phyloP scores from a whole-genome alignment of 108 stramenopile species.

The Skeletonema grethae region DNA sequence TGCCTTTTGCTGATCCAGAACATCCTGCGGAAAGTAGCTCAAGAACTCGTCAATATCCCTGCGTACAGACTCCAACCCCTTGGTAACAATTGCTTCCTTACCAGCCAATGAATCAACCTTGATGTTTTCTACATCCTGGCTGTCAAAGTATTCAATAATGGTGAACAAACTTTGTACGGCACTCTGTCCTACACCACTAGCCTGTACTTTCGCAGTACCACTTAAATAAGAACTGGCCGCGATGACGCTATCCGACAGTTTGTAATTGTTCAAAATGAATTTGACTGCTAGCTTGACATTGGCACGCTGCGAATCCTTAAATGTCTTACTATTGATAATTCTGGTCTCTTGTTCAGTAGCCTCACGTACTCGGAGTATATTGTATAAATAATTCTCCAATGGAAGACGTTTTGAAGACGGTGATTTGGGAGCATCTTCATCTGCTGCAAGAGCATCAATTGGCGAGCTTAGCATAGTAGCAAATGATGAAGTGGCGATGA shows the following conservation, averaged over 20 bases:
- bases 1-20: slow-evolving; percentile 49
- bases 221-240: slow-evolving; percentile 65
- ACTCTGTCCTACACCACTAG: slow-evolving; percentile 61
- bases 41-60: slow-evolving; percentile 79
- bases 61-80: slow-evolving; percentile 67
- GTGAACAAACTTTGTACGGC: slow-evolving; percentile 81
- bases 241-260: slow-evolving; percentile 70
- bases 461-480: slow-evolving; percentile 8
- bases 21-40: slow-evolving; percentile 63
- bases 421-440: slow-evolving; percentile 8
- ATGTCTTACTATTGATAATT: slow-evolving; percentile 82
- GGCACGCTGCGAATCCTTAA: slow-evolving; percentile 87
- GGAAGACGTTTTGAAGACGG: slow-evolving; percentile 31
- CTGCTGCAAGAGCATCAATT: slow-evolving; percentile 20
- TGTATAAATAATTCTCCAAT: slow-evolving; percentile 52
- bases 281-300: slow-evolving; percentile 89
- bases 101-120: slow-evolving; percentile 69
- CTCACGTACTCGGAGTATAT: slow-evolving; percentile 78
- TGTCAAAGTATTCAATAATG: slow-evolving; percentile 90
- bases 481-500: slow-evolving; percentile 1
- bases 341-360: slow-evolving; percentile 84
- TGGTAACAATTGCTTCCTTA: slow-evolving; percentile 75
- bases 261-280: slow-evolving; percentile 87
- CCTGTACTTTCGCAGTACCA: slow-evolving; percentile 55
- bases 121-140: slow-evolving; percentile 77